A percentile compares a stretch with the other conserved stretches of the same genome.
Conservation (phyloP, 2,329 filamentous ascomycete species). For the Chaetomium sp. region DNA sequence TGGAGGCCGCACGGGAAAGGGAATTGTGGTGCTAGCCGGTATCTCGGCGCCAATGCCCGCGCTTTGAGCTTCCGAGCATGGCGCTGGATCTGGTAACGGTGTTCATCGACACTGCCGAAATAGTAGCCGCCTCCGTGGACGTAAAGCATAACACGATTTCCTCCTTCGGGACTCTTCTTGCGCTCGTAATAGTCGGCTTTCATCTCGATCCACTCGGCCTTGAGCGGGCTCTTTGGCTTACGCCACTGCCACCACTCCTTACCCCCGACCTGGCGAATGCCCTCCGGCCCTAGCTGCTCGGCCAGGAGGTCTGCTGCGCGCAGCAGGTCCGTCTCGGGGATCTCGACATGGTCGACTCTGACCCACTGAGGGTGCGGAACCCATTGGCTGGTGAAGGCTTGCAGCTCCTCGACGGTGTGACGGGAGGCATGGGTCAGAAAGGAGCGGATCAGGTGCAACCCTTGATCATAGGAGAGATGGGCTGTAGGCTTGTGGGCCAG, state of each 20-base stretch:
- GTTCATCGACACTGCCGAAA: constrained; percentile 93
- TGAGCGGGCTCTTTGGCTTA: constrained; percentile 64
- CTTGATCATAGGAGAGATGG: constrained; percentile 92
- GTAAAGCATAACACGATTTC: constrained; percentile 84
- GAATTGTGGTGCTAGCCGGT: constrained; percentile 88
- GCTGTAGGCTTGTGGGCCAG: constrained; percentile 79
- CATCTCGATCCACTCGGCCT: constrained; percentile 98
- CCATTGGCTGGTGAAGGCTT: constrained; percentile 88
- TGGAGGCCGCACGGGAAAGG: constrained; percentile 92
- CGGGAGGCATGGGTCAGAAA: constrained; percentile 85
- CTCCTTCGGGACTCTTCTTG: constrained; percentile 60
- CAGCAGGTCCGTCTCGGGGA: constrained; percentile 65
- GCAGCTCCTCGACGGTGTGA: constrained; percentile 89
- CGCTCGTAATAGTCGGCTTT: constrained; percentile 74
- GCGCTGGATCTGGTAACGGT: constrained; percentile 96
- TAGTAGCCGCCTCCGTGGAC: constrained; percentile 94
- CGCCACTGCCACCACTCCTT: constrained; percentile 90
- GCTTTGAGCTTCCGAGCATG: constrained; percentile 94
- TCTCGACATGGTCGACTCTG: constrained; percentile 68
- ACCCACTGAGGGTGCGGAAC: constrained; percentile 90
- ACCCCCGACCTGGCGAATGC: constrained; percentile 76
- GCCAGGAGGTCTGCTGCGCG: constrained; percentile 68
- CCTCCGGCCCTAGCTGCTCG: constrained; percentile 75
- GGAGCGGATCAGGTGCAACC: constrained; percentile 79
- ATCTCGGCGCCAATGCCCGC: constrained; percentile 81